Evolutionary conservation across 148 eudicot genomes (phyloP), one percentile per base, ranked within the genome.

Genomic region (Limonium bicolor): DNA sequence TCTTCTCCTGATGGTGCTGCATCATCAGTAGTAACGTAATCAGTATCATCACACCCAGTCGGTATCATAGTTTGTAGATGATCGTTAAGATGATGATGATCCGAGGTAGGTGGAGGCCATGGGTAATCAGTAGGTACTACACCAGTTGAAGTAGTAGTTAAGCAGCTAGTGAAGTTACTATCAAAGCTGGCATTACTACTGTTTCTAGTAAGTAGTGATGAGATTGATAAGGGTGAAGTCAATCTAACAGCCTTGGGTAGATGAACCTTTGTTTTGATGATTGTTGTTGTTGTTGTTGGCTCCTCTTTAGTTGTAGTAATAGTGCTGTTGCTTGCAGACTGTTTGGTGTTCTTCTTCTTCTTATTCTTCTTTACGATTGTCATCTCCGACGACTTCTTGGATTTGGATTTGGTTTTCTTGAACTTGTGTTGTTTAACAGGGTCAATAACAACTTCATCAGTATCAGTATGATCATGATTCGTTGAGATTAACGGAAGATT

Each of bases 231-330:
- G 5, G 56, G 20, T 2, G 69, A 56, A 9, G 51, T 55, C 15
- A 59, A 51, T 60, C 67, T 61, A 33, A 28, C 34, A 23, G 85
- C 61, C 50, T 61, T 70, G 27, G 85, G 85, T 31, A 48, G 29
- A 59, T 58, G 68, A 45, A 55, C 36, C 57, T 61, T 67, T 18
- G 46, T 41, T 43, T 59, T n/a, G 17, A 60, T 17, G 2, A 14
- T 43, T 43, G 5, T n/a, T 6, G 27, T 37, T 23, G 7, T 32
- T 46, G 13, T 40, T 58, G n/a, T n/a, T n/a, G n/a, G n/a, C n/a
- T n/a, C n/a, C n/a, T 10, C 40, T 48, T 11, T 51, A 41, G 18
- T 16, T 50, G 23, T 23, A 27, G 32, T 46, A 51, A 38, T 51
- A 36, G 37, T 39, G 56, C 58, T 27, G 60, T 7, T 31, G 61